A percentile compares a stretch with the other conserved stretches of the same genome.
Evolutionary conservation across 257 asterid genomes (phyloP).

Genomic region (Verbena officinalis): DNA sequence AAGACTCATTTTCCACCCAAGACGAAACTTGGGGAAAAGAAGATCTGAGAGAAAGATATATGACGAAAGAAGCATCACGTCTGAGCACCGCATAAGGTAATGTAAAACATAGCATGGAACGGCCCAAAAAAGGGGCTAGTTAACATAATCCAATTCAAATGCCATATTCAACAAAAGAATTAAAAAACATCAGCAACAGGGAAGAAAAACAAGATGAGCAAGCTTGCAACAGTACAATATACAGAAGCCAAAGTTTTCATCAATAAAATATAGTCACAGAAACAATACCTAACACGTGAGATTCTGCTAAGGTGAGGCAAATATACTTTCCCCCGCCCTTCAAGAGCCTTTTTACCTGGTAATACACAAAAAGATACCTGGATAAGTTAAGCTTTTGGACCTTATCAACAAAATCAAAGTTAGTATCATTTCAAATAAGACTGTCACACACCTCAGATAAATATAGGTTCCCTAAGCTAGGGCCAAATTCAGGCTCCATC

Average conservation of each 20-base stretch:
- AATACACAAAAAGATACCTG: conserved; percentile 15
- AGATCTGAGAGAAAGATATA: conserved; percentile 50
- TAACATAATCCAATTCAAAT: neutral
- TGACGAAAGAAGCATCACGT: conserved; percentile 17
- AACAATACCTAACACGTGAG: conserved; percentile 83
- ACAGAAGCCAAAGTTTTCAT: neutral
- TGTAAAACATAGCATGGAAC: conserved; percentile 10
- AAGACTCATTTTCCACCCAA: conserved; percentile 87
- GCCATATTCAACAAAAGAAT: neutral
- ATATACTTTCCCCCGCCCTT: conserved; percentile 75
- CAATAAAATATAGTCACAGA: conserved; percentile 16
- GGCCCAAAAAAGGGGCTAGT: conserved; percentile 7
- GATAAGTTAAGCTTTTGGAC: conserved; percentile 23
- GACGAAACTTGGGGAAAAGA: conserved; percentile 77
- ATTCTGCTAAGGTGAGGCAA: conserved; percentile 92
- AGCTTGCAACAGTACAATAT: neutral
- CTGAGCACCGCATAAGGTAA: conserved; percentile 25
- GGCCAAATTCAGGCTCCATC: conserved; percentile 93
- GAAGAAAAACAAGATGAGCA: neutral
- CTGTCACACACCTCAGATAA: conserved; percentile 69
- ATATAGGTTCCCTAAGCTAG: conserved; percentile 70
- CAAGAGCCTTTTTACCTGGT: conserved; percentile 83
- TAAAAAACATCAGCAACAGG: neutral
- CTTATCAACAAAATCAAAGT: conserved; percentile 14
- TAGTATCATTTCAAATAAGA: conserved; percentile 17